Base-by-base conservation (phyloP, 2,329 filamentous ascomycete genomes). In the Aspergillus unguis region DNA sequence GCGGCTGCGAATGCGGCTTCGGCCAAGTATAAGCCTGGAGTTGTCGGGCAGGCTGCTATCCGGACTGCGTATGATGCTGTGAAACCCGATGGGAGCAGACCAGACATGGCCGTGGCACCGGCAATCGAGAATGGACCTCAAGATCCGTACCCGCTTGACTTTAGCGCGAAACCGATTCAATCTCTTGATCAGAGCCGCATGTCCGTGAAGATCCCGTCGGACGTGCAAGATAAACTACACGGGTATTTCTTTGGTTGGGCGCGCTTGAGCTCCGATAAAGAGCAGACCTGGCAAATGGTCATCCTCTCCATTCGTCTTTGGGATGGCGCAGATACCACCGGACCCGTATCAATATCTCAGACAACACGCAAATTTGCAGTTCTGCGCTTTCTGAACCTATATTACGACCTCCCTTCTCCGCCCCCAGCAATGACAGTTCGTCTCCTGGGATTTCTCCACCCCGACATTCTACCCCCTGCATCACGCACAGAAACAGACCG, bases 191-290 rank as follows among this genome's bases (percentile, higher is more conserved):
- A n/a, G 2, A 28, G 25, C 71, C 75, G 0, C 77, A 76, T 0
- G 60, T 68, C 35, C 72, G 73, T 10, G 63, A 76, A 74, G 7
- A 72, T 86, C 0, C 73, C 81, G 0, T 78, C 80, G 27, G 75
- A 80, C 32, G 65, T 86, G 37, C 71, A 76, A 25, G 69, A 80
- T 56, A 77, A 80, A 3, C 73, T 88, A 45, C 70, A 74, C 9
- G 86, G 85, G 0, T 77, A 85, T 5, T 88, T 85, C 61, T 83
- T 85, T 36, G 85, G 83, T 3, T 88, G 85, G 85, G 80, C 78
- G 0, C 69, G 77, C 1, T 69, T 72, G 0, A 64, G 65, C 0
- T 66, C 73, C 3, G 64, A 65, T 3, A 25, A 17, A 17, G 17
- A 17, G 17, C 46, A 73, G 2, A 46, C 76, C 31, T 88, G 85